Base-by-base conservation (phyloP, 371 early-diverging fungal species). In the Mucor indicus region DNA sequence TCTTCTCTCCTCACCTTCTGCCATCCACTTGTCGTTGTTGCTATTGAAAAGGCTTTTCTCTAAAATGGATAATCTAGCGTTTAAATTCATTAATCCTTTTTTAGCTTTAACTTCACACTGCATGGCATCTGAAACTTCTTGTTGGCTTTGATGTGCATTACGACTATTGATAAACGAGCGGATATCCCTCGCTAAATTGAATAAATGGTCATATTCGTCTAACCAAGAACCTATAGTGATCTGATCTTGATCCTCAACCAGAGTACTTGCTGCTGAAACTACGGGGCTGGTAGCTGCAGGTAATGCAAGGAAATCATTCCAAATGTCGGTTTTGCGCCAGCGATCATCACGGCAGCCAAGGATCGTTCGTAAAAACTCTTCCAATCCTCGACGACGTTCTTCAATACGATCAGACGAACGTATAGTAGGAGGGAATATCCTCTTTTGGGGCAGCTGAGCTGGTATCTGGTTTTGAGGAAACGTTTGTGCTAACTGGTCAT, bases 171-270 rank as follows among this genome's bases (percentile, higher is more conserved):
- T 69, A 51, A 77, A 73, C 0, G 87, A 77, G 1, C 92, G 77
- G 15, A 92, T 79, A 35, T 89, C 86, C 10, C 87, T 70, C 7
- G 83, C 74, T 2, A 78, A 48, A 15, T 66, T 71, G 44, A 83
- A 79, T 13, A 86, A 60, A 7, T 72, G 62, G 19, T 84, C 77
- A 41, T 79, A 83, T 44, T 91, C 91, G 36, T 86, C 84, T 21
- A 93, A 68, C 95, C 95, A 94, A 13, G 79, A 76, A 31, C 84
- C 85, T 7, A 87, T 77, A n/a, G n/a, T n/a, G n/a, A n/a, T n/a
- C n/a, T n/a, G n/a, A n/a, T n/a, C n/a, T n/a, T n/a, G n/a, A n/a
- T n/a, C n/a, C 13, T 20, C 23, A 4, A 44, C 30, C 13, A 22
- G 12, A 15, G n/a, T 19, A 6, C 33, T 32, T 25, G 11, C 27